Conservation (phyloP, 2,329 filamentous ascomycete genomes). For the Aplosporella prunicola region DNA sequence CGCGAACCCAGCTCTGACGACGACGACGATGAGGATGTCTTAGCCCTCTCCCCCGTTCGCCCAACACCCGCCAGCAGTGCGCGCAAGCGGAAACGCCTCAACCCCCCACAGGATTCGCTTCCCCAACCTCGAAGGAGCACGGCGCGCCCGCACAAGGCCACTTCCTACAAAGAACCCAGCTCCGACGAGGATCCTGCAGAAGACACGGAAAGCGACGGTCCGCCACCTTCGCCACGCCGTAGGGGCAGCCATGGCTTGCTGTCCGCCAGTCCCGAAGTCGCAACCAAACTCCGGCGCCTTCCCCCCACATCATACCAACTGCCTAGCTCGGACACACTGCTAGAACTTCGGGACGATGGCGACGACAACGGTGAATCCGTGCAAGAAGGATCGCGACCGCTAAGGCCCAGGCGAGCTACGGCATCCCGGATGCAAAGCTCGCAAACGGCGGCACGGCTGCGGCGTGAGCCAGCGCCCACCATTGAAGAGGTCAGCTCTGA, state of each 20-base stretch:
- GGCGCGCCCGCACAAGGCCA: constrained; percentile 11
- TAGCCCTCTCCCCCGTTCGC: too few species aligned
- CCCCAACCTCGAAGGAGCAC: not conserved
- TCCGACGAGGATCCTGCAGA: constrained; percentile 14
- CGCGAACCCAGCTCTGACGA: constrained; percentile 28
- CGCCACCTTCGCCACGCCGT: not conserved
- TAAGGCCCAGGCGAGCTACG: constrained; percentile 5
- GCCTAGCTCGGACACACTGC: constrained; percentile 6
- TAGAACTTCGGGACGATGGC: not conserved
- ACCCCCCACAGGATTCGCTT: not conserved
- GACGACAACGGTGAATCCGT: constrained; percentile 2
- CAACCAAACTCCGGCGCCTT: constrained; percentile 8
- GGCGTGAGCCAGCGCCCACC: constrained; percentile 5
- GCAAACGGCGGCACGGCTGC: constrained; percentile 1
- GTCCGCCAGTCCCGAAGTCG: constrained; percentile 6
- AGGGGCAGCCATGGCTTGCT: constrained; percentile 7
- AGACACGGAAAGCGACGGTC: not conserved
- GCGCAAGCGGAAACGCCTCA: constrained; percentile 6
- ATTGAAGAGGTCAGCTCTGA: constrained; percentile 2
- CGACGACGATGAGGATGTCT: constrained; percentile 13
- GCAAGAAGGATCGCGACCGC: not conserved
- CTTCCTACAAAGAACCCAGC: constrained; percentile 25
- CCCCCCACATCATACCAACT: constrained; percentile 9
- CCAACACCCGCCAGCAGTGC: constrained; percentile 3
- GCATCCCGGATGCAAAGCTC: constrained; percentile 3